Conservation (phyloP, 495 filamentous ascomycete species). For the Xylaria bambusicola region DNA sequence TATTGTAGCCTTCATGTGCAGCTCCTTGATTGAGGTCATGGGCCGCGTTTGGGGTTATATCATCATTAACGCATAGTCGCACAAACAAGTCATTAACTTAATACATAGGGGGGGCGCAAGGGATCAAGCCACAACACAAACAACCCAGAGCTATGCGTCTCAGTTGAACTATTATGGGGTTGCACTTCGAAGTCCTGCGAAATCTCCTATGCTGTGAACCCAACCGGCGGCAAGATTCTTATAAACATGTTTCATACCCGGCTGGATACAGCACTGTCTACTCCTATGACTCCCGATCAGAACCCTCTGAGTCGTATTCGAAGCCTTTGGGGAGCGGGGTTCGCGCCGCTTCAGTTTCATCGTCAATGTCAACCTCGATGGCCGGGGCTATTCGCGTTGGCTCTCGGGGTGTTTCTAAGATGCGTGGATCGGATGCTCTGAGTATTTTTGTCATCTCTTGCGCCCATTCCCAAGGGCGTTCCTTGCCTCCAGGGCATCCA, state of each 20-base stretch:
- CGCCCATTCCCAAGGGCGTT: conserved; percentile 72
- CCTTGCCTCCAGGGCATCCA: conserved; percentile 56
- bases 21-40: conserved; percentile 14
- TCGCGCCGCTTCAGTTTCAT: not conserved
- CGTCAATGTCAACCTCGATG: conserved; percentile 7
- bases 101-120: not conserved
- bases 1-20: conserved; percentile 16
- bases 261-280: not conserved
- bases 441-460: conserved; percentile 59
- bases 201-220: not conserved
- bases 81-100: not conserved
- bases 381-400: not conserved
- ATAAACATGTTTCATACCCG: not conserved
- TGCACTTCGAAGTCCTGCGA: not conserved
- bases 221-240: not conserved
- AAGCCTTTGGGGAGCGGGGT: conserved; percentile 4
- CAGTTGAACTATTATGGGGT: not conserved
- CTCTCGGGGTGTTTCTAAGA: not conserved
- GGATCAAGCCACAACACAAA: not conserved
- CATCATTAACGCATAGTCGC: not conserved
- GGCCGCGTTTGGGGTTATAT: not conserved
- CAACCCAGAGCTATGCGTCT: not conserved
- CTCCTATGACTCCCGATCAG: not conserved
- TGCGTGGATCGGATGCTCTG: conserved; percentile 11
- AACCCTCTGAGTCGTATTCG: conserved; percentile 18